phyloP scores from a whole-genome alignment of 352 stramenopile genomes.

The Thalassiosira mediterranea region DNA sequence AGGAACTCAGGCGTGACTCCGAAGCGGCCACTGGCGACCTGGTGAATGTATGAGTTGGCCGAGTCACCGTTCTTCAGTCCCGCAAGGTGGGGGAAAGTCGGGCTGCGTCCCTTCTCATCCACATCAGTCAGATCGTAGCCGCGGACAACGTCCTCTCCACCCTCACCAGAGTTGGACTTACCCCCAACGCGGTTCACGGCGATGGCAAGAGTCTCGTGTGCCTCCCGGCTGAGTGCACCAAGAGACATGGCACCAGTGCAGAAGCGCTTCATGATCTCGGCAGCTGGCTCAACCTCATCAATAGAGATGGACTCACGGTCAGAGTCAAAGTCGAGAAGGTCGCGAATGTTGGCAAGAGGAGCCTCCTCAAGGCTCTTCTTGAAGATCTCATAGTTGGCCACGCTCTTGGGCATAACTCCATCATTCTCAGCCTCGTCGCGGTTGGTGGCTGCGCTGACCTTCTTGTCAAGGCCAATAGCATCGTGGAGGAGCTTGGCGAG shows the following conservation, averaged over 20 bases:
- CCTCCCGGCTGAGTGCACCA: slow-evolving; percentile 86
- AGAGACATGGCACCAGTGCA: slow-evolving; percentile 89
- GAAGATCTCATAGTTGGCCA: slow-evolving; percentile 87
- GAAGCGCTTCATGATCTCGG: slow-evolving; percentile 87
- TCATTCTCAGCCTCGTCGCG: slow-evolving; percentile 77
- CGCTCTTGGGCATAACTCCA: slow-evolving; percentile 77
- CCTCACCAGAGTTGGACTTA: slow-evolving; percentile 88
- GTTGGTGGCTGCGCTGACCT: slow-evolving; percentile 70
- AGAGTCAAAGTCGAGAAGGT: slow-evolving; percentile 86
- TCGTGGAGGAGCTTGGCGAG: slow-evolving; percentile 90
- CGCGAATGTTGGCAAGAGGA: slow-evolving; percentile 86
- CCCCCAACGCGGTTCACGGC: slow-evolving; percentile 88
- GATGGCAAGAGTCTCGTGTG: slow-evolving; percentile 89
- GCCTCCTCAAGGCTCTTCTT: slow-evolving; percentile 81
- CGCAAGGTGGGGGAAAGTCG: slow-evolving; percentile 84
- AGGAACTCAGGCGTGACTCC: slow-evolving; percentile 89
- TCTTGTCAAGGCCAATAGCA: slow-evolving; percentile 84
- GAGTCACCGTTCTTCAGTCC: slow-evolving; percentile 86
- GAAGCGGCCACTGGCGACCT: slow-evolving; percentile 88
- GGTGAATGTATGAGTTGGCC: slow-evolving; percentile 86
- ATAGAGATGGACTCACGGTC: slow-evolving; percentile 82
- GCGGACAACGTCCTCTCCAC: slow-evolving; percentile 81
- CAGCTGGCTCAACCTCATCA: slow-evolving; percentile 84
- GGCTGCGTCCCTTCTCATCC: slow-evolving; percentile 78
- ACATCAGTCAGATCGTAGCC: slow-evolving; percentile 71